Evolutionary conservation across 768 basidiomycete genomes (phyloP), one percentile per base, ranked within the genome.

Genomic region (Tremella yokohamensis): DNA sequence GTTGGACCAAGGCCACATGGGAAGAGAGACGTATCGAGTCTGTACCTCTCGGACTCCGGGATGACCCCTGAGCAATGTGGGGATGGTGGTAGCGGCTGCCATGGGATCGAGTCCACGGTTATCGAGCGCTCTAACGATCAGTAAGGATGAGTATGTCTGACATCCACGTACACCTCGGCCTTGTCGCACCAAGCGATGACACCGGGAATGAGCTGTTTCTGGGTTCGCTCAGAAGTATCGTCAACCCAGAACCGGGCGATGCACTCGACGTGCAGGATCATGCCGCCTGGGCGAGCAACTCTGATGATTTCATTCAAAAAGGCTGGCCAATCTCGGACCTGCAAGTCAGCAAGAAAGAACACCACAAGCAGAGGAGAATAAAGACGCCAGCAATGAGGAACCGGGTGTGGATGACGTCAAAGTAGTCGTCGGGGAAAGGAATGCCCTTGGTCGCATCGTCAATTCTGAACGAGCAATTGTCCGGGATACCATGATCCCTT

Each of bases 351-450:
- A 11, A 18, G 12, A 40, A 40, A 40, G 39, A 11, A 16, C 22
- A 6, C 42, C 4, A 16, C 42, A 4, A 6, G 42, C 15, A 19
- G 42, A 18, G 34, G 13, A 37, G 16, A 39, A 3, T 16, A 47
- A 59, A 53, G 12, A 64, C 63, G 13, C 59, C 63, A 26, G 52
- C 51, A 22, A 60, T 38, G 37, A 64, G 37, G n/a, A 54, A 49
- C 24, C 63, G 40, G 16, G 56, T n/a, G 39, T 60, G 58, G 16
- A 64, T 52, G 18, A 64, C 34, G 45, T 60, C 60, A 44, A 64
- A 61, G 20, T 45, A 45, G 18, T 39, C 50, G 37, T 60, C 49
- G 3, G 63, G 63, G 44, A 61, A 64, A 8, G 55, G 56, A 22
- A 64, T 34, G n/a, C 63, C 63, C 18, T 40, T 40, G 9, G 56